Evolutionary conservation across 495 filamentous ascomycete genomes (phyloP).

Genomic region (Talaromyces thailandensis): DNA sequence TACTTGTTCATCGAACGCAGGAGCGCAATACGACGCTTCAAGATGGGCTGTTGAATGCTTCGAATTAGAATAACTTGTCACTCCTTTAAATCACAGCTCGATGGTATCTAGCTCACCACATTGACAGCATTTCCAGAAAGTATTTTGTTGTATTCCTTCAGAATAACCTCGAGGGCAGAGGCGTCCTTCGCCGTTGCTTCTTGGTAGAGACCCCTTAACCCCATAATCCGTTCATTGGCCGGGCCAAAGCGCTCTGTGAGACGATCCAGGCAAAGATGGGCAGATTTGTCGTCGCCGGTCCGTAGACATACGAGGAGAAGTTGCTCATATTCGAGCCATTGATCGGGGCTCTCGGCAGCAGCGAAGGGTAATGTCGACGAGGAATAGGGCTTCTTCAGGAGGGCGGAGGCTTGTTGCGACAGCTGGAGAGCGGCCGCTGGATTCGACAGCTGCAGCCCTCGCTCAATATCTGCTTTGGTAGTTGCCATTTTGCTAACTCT

Average conservation of each 20-base stretch:
- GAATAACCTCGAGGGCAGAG: slow-evolving; percentile 52
- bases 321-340: slow-evolving; percentile 79
- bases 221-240: slow-evolving; percentile 75
- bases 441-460: slow-evolving; percentile 16
- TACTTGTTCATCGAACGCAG: slow-evolving; percentile 59
- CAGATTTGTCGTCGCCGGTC: slow-evolving; percentile 72
- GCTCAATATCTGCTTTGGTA: not conserved
- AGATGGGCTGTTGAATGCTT: slow-evolving; percentile 51
- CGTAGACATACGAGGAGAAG: slow-evolving; percentile 77
- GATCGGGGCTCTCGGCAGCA: slow-evolving; percentile 59
- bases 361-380: slow-evolving; percentile 37
- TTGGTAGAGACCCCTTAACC: slow-evolving; percentile 69
- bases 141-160: slow-evolving; percentile 68
- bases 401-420: slow-evolving; percentile 66
- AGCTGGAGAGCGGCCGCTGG: slow-evolving; percentile 51
- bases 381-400: slow-evolving; percentile 51
- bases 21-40: slow-evolving; percentile 78
- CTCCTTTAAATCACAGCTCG: not conserved
- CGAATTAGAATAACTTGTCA: not conserved
- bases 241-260: slow-evolving; percentile 72
- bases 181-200: slow-evolving; percentile 69
- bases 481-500: not conserved
- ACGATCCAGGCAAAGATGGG: slow-evolving; percentile 60
- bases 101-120: slow-evolving; percentile 48
- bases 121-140: slow-evolving; percentile 70